Base-by-base conservation (phyloP, 306 rosid species). In the Sicyos baderoa region DNA sequence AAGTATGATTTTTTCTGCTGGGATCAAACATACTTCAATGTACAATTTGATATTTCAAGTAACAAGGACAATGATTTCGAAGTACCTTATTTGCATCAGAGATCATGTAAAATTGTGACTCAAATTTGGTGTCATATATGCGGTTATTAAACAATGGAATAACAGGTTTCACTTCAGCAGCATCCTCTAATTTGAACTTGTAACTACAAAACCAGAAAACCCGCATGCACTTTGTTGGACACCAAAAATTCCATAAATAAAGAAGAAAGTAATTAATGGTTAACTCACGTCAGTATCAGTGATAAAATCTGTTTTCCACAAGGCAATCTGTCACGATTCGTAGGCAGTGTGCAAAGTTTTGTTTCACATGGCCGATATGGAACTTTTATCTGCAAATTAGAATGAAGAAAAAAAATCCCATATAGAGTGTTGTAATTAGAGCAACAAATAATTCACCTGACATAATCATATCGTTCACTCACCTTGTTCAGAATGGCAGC, bases 31-130 rank as follows among this genome's bases (percentile, higher is more conserved):
- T 18, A 13, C 23, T 32, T 21, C 1, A 22, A 70, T 12, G 27
- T 13, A 73, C 7, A 16, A 16, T 50, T 10, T 48, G 8, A 53
- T 17, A 52, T 29, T 49, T 45, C 73, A 68, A 35, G 14, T 63
- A 67, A 66, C 56, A 27, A 51, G 51, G 64, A 84, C 73, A n/a
- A 45, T 62, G 74, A 51, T 29, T 69, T 59, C 48, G 42, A 56
- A 64, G 45, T 83, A 93, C 98, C 96, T 93, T 93, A 76, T 90
- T 89, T 42, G 84, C 54, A 64, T 93, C 96, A 55, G 87, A 93
- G 75, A 93, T 90, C 88, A 93, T 86, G 74, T 88, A 93, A 81
- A 93, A 88, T 54, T 93, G 98, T 60, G 98, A 93, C 84, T 89
- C 98, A 66, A 93, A 86, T 81, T 93, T 86, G 56, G 80, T 88